These are phyloP conservation scores for Nematocida sp. DNA, from an alignment of 371 early-diverging fungal genomes.

Conservation along the genomic window DNA sequence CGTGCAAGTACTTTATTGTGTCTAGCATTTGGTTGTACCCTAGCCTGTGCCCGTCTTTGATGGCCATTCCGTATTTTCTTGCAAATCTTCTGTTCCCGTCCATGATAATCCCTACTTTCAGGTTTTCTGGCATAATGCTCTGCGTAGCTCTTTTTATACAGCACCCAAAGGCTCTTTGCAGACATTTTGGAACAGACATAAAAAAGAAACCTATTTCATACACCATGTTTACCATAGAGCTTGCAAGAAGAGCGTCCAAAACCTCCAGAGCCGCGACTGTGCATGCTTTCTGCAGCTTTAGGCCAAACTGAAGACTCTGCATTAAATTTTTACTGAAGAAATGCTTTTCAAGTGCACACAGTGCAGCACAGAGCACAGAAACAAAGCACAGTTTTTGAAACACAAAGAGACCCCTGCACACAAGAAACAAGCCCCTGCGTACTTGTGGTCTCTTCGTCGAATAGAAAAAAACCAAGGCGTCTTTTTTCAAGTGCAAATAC, in stretches of 20 bases:
- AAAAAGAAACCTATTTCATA: background rate
- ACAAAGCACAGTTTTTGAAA: background rate
- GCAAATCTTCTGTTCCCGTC: conserved; percentile 94
- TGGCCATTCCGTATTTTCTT: conserved; percentile 37
- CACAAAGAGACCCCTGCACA: background rate
- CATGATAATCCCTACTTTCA: conserved; percentile 75
- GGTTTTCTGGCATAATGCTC: background rate
- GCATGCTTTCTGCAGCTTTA: background rate
- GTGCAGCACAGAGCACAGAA: conserved; percentile 3
- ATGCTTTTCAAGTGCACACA: background rate
- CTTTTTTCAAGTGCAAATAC: conserved; percentile 9
- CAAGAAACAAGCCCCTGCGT: background rate
- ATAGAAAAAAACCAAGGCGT: background rate
- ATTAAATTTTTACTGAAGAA: background rate
- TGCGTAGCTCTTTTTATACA: background rate
- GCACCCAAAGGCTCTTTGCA: background rate
- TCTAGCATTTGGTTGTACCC: conserved; percentile 61
- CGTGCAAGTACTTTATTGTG: conserved; percentile 76
- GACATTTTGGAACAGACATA: background rate
- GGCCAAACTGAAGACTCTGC: background rate
- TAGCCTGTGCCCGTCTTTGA: conserved; percentile 4
- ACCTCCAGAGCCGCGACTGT: background rate
- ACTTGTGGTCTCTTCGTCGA: background rate
- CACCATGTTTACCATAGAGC: background rate
- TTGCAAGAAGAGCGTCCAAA: conserved; percentile 2